Percentiles rank a stretch among this genome's conserved stretches.
Conservation (phyloP, 768 basidiomycete genomes). For the Hortiboletus flavorubellus region DNA sequence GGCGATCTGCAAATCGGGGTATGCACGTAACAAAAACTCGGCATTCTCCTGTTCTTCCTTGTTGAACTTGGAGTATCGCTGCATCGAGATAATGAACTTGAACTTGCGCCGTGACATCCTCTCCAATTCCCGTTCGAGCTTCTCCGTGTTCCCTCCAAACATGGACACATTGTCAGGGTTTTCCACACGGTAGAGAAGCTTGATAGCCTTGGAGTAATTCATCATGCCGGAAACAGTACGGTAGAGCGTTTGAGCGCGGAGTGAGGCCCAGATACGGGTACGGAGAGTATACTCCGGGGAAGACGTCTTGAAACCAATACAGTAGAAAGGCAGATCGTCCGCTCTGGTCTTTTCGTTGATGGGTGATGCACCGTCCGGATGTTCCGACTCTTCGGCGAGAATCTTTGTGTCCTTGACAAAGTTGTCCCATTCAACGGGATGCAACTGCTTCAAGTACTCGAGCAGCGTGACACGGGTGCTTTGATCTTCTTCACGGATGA, state of each 20-base stretch:
- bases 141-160: slow-evolving; percentile 95
- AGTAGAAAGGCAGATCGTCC: slow-evolving; percentile 98
- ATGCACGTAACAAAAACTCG: slow-evolving; percentile 95
- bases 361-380: slow-evolving; percentile 45
- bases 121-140: slow-evolving; percentile 92
- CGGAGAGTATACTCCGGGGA: slow-evolving; percentile 98
- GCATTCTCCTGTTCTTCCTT: slow-evolving; percentile 99
- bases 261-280: slow-evolving; percentile 98
- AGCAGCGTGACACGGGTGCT: slow-evolving; percentile 95
- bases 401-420: slow-evolving; percentile 99
- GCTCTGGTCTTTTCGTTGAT: slow-evolving; percentile 79
- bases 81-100: slow-evolving; percentile 98
- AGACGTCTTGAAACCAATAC: slow-evolving; percentile 98
- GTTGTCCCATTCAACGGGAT: slow-evolving; percentile 99
- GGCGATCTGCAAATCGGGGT: slow-evolving; percentile 97
- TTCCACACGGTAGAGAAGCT: slow-evolving; percentile 96
- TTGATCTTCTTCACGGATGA: slow-evolving; percentile 96
- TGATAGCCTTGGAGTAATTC: slow-evolving; percentile 99
- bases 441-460: slow-evolving; percentile 97
- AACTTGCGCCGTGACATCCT: slow-evolving; percentile 97
- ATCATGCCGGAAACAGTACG: slow-evolving; percentile 99
- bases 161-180: slow-evolving; percentile 96
- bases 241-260: slow-evolving; percentile 97
- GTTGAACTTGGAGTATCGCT: slow-evolving; percentile 98
- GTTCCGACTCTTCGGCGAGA: slow-evolving; percentile 82